Percentiles rank a stretch among this genome's conserved stretches.
Conservation (phyloP, 768 basidiomycete genomes). For the Boletales sp. region DNA sequence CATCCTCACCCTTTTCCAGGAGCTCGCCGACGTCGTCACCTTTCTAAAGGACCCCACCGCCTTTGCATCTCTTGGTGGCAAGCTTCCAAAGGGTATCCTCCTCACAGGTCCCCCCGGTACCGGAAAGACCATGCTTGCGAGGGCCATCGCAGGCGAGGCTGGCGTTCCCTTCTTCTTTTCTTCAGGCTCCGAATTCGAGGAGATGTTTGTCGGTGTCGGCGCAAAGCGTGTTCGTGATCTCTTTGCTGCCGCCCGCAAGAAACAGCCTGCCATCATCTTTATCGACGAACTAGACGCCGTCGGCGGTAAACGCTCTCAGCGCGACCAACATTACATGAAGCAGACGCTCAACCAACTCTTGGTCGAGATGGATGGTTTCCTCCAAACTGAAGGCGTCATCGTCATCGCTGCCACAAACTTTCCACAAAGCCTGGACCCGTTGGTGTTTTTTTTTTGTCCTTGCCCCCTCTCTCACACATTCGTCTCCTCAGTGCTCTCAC, state of each 20-base stretch:
- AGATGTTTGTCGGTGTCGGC: constrained; percentile 95
- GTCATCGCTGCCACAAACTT: constrained; percentile 98
- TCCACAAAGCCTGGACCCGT: constrained; percentile 90
- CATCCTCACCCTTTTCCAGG: constrained; percentile 41
- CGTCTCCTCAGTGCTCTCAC: constrained; percentile 69
- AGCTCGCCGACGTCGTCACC: constrained; percentile 90
- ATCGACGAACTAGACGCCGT: constrained; percentile 97
- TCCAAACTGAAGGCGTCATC: constrained; percentile 89
- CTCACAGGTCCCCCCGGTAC: constrained; percentile 92
- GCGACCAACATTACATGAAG: constrained; percentile 87
- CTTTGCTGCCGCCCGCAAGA: constrained; percentile 90
- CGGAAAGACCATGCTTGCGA: constrained; percentile 79
- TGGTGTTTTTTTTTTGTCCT: constrained; percentile 30
- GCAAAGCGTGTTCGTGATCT: constrained; percentile 95
- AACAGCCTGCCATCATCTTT: constrained; percentile 96
- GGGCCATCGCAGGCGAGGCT: constrained; percentile 96
- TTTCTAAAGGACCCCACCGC: constrained; percentile 92
- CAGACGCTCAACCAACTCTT: constrained; percentile 95
- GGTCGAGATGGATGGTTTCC: constrained; percentile 97
- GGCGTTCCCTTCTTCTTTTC: constrained; percentile 98
- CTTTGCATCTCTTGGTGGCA: constrained; percentile 90
- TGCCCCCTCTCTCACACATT: constrained; percentile 4
- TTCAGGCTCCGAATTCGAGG: constrained; percentile 95
- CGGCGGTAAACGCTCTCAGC: constrained; percentile 80
- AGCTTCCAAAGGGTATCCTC: constrained; percentile 90